Evolutionary conservation across 177 flowering plant genomes (phyloP).

Genomic region (Telopea speciosissima): DNA sequence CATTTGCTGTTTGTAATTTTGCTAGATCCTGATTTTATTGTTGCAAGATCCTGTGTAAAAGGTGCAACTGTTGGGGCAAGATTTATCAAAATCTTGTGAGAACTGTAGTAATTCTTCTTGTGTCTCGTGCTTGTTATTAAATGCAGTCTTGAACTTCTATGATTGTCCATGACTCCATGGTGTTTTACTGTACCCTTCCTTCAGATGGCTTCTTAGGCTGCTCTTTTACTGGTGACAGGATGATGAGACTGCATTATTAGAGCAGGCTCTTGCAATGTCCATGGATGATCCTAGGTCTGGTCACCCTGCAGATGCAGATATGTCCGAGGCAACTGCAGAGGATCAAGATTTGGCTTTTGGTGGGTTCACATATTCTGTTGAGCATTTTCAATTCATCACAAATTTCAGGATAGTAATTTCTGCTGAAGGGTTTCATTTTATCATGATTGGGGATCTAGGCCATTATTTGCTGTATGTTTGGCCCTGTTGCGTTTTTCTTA

Average conservation of each 20-base stretch:
- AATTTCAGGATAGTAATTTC: too few species aligned
- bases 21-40: too few species aligned
- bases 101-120: too few species aligned
- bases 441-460: too few species aligned
- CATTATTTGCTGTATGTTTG: too few species aligned
- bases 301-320: constrained; percentile 54
- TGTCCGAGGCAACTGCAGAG: constrained; percentile 74
- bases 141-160: background rate
- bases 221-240: constrained; percentile 39
- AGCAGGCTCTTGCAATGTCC: constrained; percentile 90
- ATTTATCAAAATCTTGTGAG: too few species aligned
- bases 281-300: constrained; percentile 65
- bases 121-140: background rate
- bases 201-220: constrained; percentile 3
- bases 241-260: constrained; percentile 75
- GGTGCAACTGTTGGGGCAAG: too few species aligned
- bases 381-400: background rate
- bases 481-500: too few species aligned
- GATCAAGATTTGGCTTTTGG: constrained; percentile 87
- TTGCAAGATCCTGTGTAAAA: too few species aligned
- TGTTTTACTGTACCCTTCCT: background rate
- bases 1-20: too few species aligned
- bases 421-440: too few species aligned
- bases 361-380: constrained; percentile 22
- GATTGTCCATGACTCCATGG: background rate